Evolutionary conservation across 202 grass and related monocot species (phyloP).

Genomic region (Hordeum pubiflorum): DNA sequence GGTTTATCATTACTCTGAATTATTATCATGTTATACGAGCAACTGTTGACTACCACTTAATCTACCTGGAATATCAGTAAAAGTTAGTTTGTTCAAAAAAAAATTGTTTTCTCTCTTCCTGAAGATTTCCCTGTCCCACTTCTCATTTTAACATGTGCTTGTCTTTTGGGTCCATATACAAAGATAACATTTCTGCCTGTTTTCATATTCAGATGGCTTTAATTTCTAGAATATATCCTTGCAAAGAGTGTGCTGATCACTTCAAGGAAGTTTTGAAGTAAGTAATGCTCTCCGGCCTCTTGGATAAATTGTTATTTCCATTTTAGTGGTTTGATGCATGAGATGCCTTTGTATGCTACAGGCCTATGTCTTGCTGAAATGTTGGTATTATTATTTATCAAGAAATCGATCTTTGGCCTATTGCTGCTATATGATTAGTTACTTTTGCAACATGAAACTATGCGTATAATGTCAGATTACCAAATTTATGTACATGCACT

Average conservation of each 20-base stretch:
- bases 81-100: background rate
- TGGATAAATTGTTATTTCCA: constrained; percentile 3
- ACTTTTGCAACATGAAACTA: background rate
- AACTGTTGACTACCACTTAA: background rate
- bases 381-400: background rate
- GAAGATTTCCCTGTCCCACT: background rate
- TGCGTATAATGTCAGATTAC: background rate
- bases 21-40: background rate
- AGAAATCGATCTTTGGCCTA: background rate
- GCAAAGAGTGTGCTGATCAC: constrained; percentile 96
- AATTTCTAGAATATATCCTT: constrained; percentile 87
- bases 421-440: background rate
- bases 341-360: background rate
- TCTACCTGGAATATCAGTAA: background rate
- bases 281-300: constrained; percentile 27
- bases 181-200: constrained; percentile 12
- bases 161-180: background rate
- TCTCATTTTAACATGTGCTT: background rate
- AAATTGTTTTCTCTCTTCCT: background rate
- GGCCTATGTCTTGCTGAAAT: background rate
- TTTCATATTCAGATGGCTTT: constrained; percentile 70
- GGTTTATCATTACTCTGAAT: background rate
- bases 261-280: constrained; percentile 96
- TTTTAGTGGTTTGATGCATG: constrained; percentile 3
- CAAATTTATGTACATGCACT: background rate